phyloP scores from a whole-genome alignment of 2,329 filamentous ascomycete species.

The Phialophora chinensis region DNA sequence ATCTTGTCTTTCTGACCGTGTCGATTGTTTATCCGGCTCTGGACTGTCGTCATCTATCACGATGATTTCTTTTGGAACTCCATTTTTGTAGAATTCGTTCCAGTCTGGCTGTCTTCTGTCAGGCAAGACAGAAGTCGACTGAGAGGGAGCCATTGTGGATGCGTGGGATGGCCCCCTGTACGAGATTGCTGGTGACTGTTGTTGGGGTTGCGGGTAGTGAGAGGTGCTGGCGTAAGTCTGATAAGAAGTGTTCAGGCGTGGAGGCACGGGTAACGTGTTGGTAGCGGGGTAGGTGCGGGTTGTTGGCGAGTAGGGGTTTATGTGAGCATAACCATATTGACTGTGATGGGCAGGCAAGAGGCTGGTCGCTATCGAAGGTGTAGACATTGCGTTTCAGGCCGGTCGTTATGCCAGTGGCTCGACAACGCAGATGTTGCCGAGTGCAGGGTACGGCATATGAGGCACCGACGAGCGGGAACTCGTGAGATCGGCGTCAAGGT shows the following conservation, averaged over 20 bases:
- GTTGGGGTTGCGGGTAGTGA: constrained; percentile 38
- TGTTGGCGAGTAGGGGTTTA: constrained; percentile 61
- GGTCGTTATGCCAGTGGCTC: constrained; percentile 28
- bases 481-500: neutral
- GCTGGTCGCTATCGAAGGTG: constrained; percentile 76
- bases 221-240: constrained; percentile 48
- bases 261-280: constrained; percentile 47
- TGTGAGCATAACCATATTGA: constrained; percentile 67
- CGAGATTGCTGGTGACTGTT: constrained; percentile 31
- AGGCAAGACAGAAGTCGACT: constrained; percentile 48
- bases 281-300: constrained; percentile 57
- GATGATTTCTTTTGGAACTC: constrained; percentile 82
- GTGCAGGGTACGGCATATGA: constrained; percentile 33
- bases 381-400: constrained; percentile 67
- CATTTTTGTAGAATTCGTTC: constrained; percentile 81
- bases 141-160: constrained; percentile 46
- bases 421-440: constrained; percentile 30
- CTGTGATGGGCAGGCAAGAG: constrained; percentile 72
- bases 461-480: neutral
- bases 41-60: constrained; percentile 78
- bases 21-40: constrained; percentile 46
- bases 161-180: constrained; percentile 48
- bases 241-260: constrained; percentile 53
- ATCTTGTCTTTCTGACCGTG: constrained; percentile 39
- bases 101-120: constrained; percentile 70